Evolutionary conservation across 1,139 yeast species (phyloP).

Genomic region (Pichia sp.): DNA sequence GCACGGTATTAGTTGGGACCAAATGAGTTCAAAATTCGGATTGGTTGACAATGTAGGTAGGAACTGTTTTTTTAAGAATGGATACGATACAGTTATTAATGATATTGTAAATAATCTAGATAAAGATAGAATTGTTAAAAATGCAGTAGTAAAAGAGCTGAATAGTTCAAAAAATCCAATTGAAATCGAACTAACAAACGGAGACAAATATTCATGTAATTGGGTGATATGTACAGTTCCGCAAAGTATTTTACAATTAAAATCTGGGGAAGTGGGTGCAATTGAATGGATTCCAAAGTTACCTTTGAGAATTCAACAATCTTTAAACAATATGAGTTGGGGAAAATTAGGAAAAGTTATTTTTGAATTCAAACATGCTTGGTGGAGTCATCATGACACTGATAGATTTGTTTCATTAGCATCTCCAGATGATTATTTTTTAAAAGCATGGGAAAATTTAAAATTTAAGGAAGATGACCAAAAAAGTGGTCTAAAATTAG

Average conservation of each 20-base stretch:
- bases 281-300: conserved; percentile 58
- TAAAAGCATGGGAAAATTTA: conserved; percentile 2
- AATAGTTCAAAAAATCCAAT: conserved; percentile 20
- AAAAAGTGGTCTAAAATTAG: background rate
- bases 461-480: background rate
- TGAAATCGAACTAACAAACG: conserved; percentile 26
- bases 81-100: conserved; percentile 48
- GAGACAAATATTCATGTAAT: conserved; percentile 35
- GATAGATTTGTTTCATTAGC: conserved; percentile 51
- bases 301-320: conserved; percentile 40
- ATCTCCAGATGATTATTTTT: conserved; percentile 25
- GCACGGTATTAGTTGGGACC: conserved; percentile 69
- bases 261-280: conserved; percentile 31
- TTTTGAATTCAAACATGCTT: conserved; percentile 58
- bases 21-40: conserved; percentile 62
- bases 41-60: conserved; percentile 67
- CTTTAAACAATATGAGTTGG: conserved; percentile 50
- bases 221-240: conserved; percentile 71
- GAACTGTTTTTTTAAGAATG: conserved; percentile 58
- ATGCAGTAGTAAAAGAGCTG: conserved; percentile 43
- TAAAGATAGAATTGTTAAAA: conserved; percentile 34
- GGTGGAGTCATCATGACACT: conserved; percentile 49
- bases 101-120: conserved; percentile 41
- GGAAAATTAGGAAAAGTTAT: conserved; percentile 75
- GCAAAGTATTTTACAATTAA: conserved; percentile 52